Evolutionary conservation across 2,329 filamentous ascomycete species (phyloP).

Genomic region (Paecilomyces dactylethromorphus): DNA sequence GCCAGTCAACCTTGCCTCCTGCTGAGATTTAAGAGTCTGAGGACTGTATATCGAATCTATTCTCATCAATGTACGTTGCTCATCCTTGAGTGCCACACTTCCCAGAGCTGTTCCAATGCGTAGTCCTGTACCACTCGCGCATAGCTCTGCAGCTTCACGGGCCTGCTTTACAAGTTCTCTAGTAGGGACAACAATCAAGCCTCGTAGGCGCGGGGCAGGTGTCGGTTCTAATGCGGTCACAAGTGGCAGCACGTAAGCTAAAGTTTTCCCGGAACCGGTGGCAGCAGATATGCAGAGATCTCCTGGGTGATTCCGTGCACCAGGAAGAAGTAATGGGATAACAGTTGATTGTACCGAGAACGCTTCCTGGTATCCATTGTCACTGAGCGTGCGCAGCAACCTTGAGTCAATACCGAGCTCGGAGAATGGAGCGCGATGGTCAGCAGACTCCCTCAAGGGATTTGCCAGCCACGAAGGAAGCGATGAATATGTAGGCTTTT

Average conservation of each 20-base stretch:
- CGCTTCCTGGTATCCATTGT: conserved; percentile 63
- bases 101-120: conserved; percentile 79
- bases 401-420: conserved; percentile 58
- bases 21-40: conserved; percentile 45
- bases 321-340: conserved; percentile 70
- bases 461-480: conserved; percentile 74
- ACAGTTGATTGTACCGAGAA: conserved; percentile 76
- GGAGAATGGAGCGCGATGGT: conserved; percentile 55
- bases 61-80: conserved; percentile 57
- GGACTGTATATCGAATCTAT: conserved; percentile 65
- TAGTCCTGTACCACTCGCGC: conserved; percentile 63
- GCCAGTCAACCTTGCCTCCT: conserved; percentile 36
- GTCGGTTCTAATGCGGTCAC: conserved; percentile 66
- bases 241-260: conserved; percentile 85
- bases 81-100: conserved; percentile 63
- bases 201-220: conserved; percentile 61
- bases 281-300: conserved; percentile 88
- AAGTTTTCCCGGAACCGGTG: conserved; percentile 91
- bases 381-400: conserved; percentile 55
- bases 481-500: conserved; percentile 65
- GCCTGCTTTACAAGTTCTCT: conserved; percentile 86
- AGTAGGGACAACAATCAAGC: conserved; percentile 82
- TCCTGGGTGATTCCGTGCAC: conserved; percentile 54
- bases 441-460: conserved; percentile 62
- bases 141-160: conserved; percentile 68